Evolutionary conservation across 1,284 basidiomycete species (phyloP).

Genomic region (Tilletiaria anomala): DNA sequence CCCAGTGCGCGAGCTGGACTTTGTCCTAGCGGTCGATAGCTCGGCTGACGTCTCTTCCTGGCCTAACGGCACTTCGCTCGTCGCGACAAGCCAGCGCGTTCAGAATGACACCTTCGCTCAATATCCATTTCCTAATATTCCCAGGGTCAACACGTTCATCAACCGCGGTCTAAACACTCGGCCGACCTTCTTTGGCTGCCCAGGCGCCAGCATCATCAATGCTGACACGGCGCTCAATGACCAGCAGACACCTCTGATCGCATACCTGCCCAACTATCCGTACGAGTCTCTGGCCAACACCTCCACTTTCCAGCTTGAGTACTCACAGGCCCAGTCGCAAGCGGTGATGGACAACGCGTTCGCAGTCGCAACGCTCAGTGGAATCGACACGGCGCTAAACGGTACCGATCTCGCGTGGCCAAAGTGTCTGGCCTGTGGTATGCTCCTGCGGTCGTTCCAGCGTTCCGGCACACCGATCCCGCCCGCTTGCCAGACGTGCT

Average conservation of each 20-base stretch:
- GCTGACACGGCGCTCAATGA: conserved; percentile 20
- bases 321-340: conserved; percentile 23
- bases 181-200: conserved; percentile 63
- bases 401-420: conserved; percentile 19
- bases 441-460: conserved; percentile 27
- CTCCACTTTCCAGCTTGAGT: conserved; percentile 38
- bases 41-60: conserved; percentile 47
- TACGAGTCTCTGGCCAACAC: conserved; percentile 36
- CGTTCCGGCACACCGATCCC: conserved; percentile 13
- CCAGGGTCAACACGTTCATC: conserved; percentile 47
- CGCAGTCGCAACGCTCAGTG: conserved; percentile 26
- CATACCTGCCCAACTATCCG: conserved; percentile 45
- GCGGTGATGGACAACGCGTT: conserved; percentile 29
- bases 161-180: conserved; percentile 53
- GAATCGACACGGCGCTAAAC: conserved; percentile 1
- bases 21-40: conserved; percentile 56
- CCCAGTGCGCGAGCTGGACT: conserved; percentile 51
- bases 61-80: conserved; percentile 50
- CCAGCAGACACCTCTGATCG: conserved; percentile 39
- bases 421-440: conserved; percentile 27
- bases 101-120: conserved; percentile 10
- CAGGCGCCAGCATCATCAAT: conserved; percentile 40
- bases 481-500: conserved; percentile 18
- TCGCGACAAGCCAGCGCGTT: conserved; percentile 24
- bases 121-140: conserved; percentile 43